Percentiles rank a stretch among this genome's conserved stretches.
Conservation (phyloP, 306 rosid genomes). For the Corylus americana region DNA sequence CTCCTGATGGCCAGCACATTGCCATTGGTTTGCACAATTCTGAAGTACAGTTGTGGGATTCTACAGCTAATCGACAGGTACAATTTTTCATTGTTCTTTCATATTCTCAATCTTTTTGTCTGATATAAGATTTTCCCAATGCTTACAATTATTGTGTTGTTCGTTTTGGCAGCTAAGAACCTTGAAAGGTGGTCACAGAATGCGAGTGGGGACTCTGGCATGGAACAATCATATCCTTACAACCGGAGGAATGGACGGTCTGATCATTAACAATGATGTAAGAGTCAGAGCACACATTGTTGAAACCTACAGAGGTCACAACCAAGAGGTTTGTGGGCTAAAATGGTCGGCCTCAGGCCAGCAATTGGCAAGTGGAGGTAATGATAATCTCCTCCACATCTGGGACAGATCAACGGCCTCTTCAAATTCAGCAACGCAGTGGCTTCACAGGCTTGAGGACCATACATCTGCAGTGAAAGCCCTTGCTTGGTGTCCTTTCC, state of each 20-base stretch:
- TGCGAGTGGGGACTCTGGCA: slow-evolving; percentile 70
- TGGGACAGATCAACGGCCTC: slow-evolving; percentile 63
- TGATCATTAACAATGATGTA: slow-evolving; percentile 67
- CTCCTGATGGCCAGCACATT: slow-evolving; percentile 73
- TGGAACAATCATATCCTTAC: slow-evolving; percentile 82
- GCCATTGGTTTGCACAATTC: slow-evolving; percentile 75
- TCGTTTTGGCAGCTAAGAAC: slow-evolving; percentile 58
- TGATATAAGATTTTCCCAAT: not conserved
- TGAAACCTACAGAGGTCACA: slow-evolving; percentile 75
- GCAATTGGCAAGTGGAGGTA: slow-evolving; percentile 85
- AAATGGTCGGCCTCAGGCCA: slow-evolving; percentile 79
- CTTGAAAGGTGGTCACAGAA: slow-evolving; percentile 60
- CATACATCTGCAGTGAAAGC: slow-evolving; percentile 60
- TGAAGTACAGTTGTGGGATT: slow-evolving; percentile 79
- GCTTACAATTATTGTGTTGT: slow-evolving; percentile 13
- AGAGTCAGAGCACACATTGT: slow-evolving; percentile 72
- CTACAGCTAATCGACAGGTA: slow-evolving; percentile 50
- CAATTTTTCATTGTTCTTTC: not conserved
- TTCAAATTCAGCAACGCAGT: slow-evolving; percentile 48
- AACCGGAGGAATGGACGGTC: slow-evolving; percentile 81
- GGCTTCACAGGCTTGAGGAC: slow-evolving; percentile 58
- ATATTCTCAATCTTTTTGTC: slow-evolving; percentile 3
- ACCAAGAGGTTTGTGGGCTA: slow-evolving; percentile 77
- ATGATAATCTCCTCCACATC: slow-evolving; percentile 69
- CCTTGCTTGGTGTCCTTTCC: slow-evolving; percentile 88